Percentiles rank a stretch among this genome's conserved stretches.
Evolutionary conservation across 2,329 filamentous ascomycete genomes (phyloP).

Genomic region (Seiridium cupressi): DNA sequence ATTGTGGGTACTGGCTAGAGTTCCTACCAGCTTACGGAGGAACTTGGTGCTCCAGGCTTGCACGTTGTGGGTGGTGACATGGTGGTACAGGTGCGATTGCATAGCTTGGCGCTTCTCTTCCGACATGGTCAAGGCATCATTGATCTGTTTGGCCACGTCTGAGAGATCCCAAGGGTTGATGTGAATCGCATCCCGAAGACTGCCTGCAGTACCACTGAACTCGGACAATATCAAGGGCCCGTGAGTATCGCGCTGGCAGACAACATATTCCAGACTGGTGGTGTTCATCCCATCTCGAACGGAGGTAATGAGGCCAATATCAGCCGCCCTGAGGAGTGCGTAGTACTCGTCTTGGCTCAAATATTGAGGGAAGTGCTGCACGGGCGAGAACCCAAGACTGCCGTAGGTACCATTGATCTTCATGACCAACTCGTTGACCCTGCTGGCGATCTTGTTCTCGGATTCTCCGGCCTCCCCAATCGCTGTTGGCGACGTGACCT

Average conservation of each 20-base stretch:
- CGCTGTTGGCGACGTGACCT: constrained; percentile 86
- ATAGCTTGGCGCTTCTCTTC: constrained; percentile 63
- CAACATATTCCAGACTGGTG: constrained; percentile 89
- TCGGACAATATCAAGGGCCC: constrained; percentile 92
- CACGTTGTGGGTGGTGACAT: constrained; percentile 83
- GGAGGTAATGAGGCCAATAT: constrained; percentile 92
- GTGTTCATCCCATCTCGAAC: constrained; percentile 98
- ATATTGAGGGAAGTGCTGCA: constrained; percentile 94
- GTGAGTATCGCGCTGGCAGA: constrained; percentile 84
- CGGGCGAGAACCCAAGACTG: constrained; percentile 82
- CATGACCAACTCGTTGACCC: constrained; percentile 86
- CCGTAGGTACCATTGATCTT: constrained; percentile 91
- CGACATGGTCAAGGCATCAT: constrained; percentile 77
- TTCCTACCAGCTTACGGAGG: constrained; percentile 74
- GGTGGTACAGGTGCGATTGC: constrained; percentile 74
- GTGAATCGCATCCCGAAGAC: constrained; percentile 80
- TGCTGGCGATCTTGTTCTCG: constrained; percentile 79
- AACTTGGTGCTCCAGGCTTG: constrained; percentile 83
- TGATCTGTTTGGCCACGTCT: constrained; percentile 80
- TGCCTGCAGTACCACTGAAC: constrained; percentile 91
- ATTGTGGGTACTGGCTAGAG: constrained; percentile 74
- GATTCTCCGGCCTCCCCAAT: constrained; percentile 76
- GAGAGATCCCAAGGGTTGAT: constrained; percentile 95
- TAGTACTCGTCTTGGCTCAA: constrained; percentile 89
- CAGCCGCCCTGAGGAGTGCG: constrained; percentile 83